These are phyloP conservation scores for Vitis hybrid DNA, from an alignment of 177 flowering plant species.

Conservation along the genomic window DNA sequence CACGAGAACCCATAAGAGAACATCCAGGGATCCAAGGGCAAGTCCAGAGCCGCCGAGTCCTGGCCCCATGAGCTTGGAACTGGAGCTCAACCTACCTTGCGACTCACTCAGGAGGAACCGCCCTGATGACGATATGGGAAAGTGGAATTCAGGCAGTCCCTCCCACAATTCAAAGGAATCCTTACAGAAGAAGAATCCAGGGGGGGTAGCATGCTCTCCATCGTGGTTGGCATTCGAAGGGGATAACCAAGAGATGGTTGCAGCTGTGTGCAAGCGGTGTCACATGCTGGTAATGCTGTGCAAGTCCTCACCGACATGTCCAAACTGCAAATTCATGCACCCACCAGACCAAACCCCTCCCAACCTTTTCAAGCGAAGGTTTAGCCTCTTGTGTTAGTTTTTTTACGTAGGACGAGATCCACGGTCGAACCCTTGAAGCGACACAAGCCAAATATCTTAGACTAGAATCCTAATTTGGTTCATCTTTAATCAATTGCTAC, in stretches of 20 bases:
- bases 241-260: constrained; percentile 65
- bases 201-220: constrained; percentile 12
- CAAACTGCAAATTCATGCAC: constrained; percentile 90
- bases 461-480: too few relatives aligned
- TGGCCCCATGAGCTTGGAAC: constrained; percentile 64
- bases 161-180: constrained; percentile 10
- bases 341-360: constrained; percentile 45
- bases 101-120: constrained; percentile 21
- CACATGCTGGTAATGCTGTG: constrained; percentile 87
- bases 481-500: too few relatives aligned
- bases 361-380: constrained; percentile 33
- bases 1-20: constrained; percentile 63
- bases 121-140: background rate
- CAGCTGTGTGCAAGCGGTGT: constrained; percentile 76
- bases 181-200: constrained; percentile 4
- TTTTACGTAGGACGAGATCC: background rate
- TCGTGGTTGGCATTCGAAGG: constrained; percentile 50
- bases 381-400: constrained; percentile 41
- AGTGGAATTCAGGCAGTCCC: background rate
- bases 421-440: too few relatives aligned
- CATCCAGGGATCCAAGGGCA: constrained; percentile 57
- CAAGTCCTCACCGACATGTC: constrained; percentile 82
- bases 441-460: too few relatives aligned
- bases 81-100: constrained; percentile 69
- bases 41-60: constrained; percentile 31